Evolutionary conservation across 192 early-diverging fungal species (phyloP).

Genomic region (Umbelopsis ramanniana): DNA sequence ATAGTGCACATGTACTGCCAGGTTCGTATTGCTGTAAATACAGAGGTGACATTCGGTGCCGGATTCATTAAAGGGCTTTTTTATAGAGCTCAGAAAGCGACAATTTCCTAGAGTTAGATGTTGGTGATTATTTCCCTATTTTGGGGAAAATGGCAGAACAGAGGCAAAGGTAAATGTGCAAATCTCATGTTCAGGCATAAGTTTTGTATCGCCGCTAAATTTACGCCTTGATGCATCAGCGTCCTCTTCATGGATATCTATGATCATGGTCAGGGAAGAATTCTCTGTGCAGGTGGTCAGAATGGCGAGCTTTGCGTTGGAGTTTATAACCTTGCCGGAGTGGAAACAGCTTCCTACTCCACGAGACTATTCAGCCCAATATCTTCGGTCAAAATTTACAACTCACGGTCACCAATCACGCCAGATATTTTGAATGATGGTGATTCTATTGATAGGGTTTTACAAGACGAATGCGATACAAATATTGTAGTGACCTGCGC

Average conservation of each 20-base stretch:
- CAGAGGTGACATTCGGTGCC: too few species aligned
- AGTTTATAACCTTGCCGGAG: slow-evolving; percentile 30
- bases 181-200: neutral
- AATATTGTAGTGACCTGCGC: slow-evolving; percentile 61
- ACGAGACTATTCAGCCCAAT: slow-evolving; percentile 41
- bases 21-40: neutral
- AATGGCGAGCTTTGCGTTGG: slow-evolving; percentile 40
- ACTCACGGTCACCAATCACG: slow-evolving; percentile 20
- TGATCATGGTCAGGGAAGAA: slow-evolving; percentile 21
- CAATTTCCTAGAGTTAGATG: slow-evolving; percentile 31
- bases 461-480: slow-evolving; percentile 27
- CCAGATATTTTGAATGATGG: neutral
- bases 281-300: slow-evolving; percentile 40
- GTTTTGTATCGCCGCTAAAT: neutral
- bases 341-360: slow-evolving; percentile 32
- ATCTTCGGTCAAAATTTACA: slow-evolving; percentile 39
- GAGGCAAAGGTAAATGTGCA: slow-evolving; percentile 20
- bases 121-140: slow-evolving; percentile 28
- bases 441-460: neutral
- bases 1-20: slow-evolving; percentile 40
- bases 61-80: neutral
- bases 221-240: neutral
- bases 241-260: slow-evolving; percentile 39
- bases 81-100: slow-evolving; percentile 8
- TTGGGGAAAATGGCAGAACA: slow-evolving; percentile 32